Conservation (phyloP, 2,329 filamentous ascomycete genomes). For the Fusarium nodosum region DNA sequence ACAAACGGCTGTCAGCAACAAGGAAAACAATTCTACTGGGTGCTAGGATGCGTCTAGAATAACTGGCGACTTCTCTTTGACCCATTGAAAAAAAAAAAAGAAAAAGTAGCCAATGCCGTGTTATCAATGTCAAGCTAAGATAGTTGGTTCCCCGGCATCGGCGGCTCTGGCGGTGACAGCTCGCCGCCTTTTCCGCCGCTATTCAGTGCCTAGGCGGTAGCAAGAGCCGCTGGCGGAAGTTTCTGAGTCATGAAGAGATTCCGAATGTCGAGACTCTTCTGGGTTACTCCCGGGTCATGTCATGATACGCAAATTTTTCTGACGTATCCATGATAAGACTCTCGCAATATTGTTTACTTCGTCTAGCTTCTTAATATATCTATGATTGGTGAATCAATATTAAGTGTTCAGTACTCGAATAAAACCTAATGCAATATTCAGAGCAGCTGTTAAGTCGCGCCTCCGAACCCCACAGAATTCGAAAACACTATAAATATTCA, state of each 20-base stretch:
- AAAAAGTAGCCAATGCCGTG: conserved; percentile 19
- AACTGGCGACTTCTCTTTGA: conserved; percentile 18
- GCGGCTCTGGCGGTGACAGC: conserved; percentile 11
- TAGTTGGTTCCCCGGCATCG: conserved; percentile 22
- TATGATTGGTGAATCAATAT: background rate
- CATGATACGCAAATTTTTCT: conserved; percentile 5
- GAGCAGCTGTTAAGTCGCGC: too few relatives aligned
- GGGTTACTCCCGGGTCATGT: conserved; percentile 1
- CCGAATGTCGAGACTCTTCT: conserved; percentile 7
- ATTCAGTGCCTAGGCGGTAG: conserved; percentile 23
- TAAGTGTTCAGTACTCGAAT: background rate
- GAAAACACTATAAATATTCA: background rate
- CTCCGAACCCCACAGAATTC: background rate
- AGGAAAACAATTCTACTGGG: conserved; percentile 30
- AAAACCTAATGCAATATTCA: too few relatives aligned
- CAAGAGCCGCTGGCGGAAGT: conserved; percentile 31
- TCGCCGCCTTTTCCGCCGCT: conserved; percentile 20
- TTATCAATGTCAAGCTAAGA: conserved; percentile 12
- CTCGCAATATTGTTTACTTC: background rate
- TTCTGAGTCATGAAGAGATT: conserved; percentile 34
- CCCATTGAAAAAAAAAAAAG: conserved; percentile 34
- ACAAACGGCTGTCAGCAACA: conserved; percentile 31
- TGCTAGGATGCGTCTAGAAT: conserved; percentile 30
- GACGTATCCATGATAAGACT: conserved; percentile 1
- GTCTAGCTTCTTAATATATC: background rate